A percentile compares a stretch with the other conserved stretches of the same genome.
These are phyloP conservation scores for Irpex rosettiformis DNA, from an alignment of 1,284 basidiomycete species.

Conservation along the genomic window DNA sequence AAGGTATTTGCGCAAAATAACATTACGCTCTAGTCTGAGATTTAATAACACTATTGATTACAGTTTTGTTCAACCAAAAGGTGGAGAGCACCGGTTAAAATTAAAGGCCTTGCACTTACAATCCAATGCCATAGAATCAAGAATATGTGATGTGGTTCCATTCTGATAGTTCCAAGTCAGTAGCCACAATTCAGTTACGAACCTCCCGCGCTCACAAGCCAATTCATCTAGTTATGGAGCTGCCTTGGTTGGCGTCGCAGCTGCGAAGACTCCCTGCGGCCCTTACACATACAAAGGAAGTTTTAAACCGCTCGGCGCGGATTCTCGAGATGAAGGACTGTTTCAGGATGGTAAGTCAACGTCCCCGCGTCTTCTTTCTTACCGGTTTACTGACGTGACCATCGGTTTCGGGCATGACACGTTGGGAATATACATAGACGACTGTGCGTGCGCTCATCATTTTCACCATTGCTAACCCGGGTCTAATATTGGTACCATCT, in stretches of 20 bases:
- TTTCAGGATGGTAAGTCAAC: conserved; percentile 48
- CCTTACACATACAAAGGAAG: conserved; percentile 55
- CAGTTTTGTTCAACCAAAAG: conserved; percentile 52
- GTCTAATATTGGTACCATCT: not conserved
- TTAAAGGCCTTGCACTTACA: not conserved
- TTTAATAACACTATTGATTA: too few species aligned
- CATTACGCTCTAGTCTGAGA: too few species aligned
- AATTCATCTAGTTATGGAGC: conserved; percentile 48
- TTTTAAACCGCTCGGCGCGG: conserved; percentile 54
- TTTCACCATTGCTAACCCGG: not conserved
- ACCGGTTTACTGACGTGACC: not conserved
- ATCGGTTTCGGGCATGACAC: not conserved
- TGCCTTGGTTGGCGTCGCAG: conserved; percentile 61
- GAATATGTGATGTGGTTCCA: conserved; percentile 76
- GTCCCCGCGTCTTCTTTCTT: not conserved
- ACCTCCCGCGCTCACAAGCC: not conserved
- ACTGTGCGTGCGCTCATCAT: conserved; percentile 13
- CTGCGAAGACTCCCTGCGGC: conserved; percentile 54
- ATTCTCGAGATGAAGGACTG: conserved; percentile 58
- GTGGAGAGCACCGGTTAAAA: conserved; percentile 31
- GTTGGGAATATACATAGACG: conserved; percentile 10
- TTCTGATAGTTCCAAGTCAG: conserved; percentile 57
- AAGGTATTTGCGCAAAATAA: conserved; percentile 39
- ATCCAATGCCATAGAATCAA: conserved; percentile 36
- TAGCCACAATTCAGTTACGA: conserved; percentile 13